Percentiles rank a stretch among this genome's conserved stretches.
Evolutionary conservation across 1,284 basidiomycete species (phyloP).

Genomic region (Microbotryomycetes sp.): DNA sequence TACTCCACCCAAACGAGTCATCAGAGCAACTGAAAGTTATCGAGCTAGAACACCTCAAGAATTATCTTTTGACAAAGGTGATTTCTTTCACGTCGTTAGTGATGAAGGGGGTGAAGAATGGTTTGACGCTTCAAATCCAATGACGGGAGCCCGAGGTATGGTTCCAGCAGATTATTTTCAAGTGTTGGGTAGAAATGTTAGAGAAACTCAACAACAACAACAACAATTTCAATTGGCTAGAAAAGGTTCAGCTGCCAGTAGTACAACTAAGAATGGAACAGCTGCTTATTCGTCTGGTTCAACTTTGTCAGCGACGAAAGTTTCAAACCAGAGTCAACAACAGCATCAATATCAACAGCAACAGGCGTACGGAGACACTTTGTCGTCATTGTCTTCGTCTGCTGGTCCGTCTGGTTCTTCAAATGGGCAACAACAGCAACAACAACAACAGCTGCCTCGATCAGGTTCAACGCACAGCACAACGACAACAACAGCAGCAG

Average conservation of each 20-base stretch:
- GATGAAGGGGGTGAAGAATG: slow-evolving; percentile 53
- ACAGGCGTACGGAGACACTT: neutral
- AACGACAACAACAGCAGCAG: neutral
- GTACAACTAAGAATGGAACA: slow-evolving; percentile 13
- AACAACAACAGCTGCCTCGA: neutral
- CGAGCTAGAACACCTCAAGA: slow-evolving; percentile 71
- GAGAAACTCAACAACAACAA: slow-evolving; percentile 26
- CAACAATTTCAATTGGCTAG: slow-evolving; percentile 8
- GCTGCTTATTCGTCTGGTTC: neutral
- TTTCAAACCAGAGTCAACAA: neutral
- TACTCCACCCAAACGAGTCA: slow-evolving; percentile 87
- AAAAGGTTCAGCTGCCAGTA: slow-evolving; percentile 15
- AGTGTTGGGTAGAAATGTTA: slow-evolving; percentile 43
- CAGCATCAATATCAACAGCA: neutral
- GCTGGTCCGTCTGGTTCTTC: neutral
- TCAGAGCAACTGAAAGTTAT: slow-evolving; percentile 71
- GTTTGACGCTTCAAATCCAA: slow-evolving; percentile 58
- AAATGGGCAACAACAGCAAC: neutral
- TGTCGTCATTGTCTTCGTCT: neutral
- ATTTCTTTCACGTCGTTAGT: slow-evolving; percentile 92
- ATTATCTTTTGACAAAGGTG: slow-evolving; percentile 85
- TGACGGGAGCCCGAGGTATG: slow-evolving; percentile 81
- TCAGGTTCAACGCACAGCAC: too few relatives aligned
- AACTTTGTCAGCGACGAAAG: neutral
- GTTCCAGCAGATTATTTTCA: slow-evolving; percentile 83